Percentiles rank a stretch among this genome's conserved stretches.
Evolutionary conservation across 768 basidiomycete species (phyloP).

Genomic region (Naganishia vaughanmartiniae): DNA sequence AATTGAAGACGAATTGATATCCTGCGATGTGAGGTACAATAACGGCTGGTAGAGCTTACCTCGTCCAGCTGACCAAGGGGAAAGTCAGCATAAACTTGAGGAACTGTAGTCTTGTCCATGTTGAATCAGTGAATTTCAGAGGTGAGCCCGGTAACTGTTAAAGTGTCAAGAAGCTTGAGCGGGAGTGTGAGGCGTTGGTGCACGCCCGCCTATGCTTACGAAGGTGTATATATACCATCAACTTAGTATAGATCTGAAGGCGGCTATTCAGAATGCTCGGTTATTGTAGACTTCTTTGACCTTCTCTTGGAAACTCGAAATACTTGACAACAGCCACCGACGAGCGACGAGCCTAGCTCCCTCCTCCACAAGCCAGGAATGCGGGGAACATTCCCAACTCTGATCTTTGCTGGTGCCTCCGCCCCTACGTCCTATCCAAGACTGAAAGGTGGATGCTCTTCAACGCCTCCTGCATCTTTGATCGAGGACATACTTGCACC

Average conservation of each 20-base stretch:
- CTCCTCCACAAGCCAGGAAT: neutral
- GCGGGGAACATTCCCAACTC: neutral
- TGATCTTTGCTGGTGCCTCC: neutral
- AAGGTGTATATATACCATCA: neutral
- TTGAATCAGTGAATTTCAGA: neutral
- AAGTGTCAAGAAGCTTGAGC: no score
- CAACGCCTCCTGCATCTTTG: neutral
- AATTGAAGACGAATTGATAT: neutral
- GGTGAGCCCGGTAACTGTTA: no score
- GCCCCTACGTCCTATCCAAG: neutral
- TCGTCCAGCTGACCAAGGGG: conserved; percentile 18
- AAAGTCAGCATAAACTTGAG: conserved; percentile 21
- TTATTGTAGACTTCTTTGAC: neutral
- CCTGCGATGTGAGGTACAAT: neutral
- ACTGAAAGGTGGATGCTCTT: neutral
- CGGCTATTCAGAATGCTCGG: neutral
- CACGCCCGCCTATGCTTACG: no score
- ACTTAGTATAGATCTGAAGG: neutral
- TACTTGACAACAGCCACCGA: no score
- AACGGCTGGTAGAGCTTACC: neutral
- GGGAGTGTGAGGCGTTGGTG: no score
- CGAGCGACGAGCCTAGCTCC: no score
- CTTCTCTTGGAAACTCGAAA: no score
- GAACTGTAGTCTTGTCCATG: neutral
- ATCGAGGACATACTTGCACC: neutral